Evolutionary conservation across 2,329 filamentous ascomycete genomes (phyloP), one percentile per base, ranked within the genome.

Genomic region (Alternaria alternata): DNA sequence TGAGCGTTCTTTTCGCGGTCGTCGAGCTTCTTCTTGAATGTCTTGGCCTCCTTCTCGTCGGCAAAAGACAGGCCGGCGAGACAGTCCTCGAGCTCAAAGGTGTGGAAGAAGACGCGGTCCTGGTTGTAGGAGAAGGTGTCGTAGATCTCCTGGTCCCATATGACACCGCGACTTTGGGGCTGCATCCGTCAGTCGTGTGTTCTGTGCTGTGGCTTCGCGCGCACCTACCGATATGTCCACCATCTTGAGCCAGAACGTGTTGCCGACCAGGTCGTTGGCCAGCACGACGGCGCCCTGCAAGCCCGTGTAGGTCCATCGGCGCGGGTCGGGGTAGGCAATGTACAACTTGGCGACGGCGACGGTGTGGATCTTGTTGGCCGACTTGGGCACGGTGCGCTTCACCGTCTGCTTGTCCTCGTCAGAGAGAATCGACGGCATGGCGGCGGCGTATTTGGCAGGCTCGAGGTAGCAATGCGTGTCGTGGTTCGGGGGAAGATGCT

Each of bases 381-480:
- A 88, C 80, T 96, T 97, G 63, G 95, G 94, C 55, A 99, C 92
- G 71, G 90, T 91, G 77, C 95, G 90, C 84, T 96, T 96, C 81
- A 99, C 94, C 62, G 89, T 96, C 82, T 96, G 92, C 86, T 96
- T 97, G 83, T 99, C 95, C 74, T 94, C 91, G 75, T 97, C 94
- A 77, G 86, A 92, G 58, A 99, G 87, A 67, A 96, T 88, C 18
- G 87, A 87, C 59, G 86, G 86, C 81, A 83, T 83, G 54, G 64
- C 68, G 54, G 64, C 68, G 68, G 52, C 56, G 61, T 53, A 39
- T 12, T 20, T 51, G 26, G 63, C 34, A 42, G 59, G 36, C 51
- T 58, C 44, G 57, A 46, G 63, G 60, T 61, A 62, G 41, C 53
- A 67, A 62, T 66, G 57, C 44, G 49, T 36, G 32, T 6, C 8